phyloP scores from a whole-genome alignment of 176 grass and related monocot genomes.

The Secale cereale region DNA sequence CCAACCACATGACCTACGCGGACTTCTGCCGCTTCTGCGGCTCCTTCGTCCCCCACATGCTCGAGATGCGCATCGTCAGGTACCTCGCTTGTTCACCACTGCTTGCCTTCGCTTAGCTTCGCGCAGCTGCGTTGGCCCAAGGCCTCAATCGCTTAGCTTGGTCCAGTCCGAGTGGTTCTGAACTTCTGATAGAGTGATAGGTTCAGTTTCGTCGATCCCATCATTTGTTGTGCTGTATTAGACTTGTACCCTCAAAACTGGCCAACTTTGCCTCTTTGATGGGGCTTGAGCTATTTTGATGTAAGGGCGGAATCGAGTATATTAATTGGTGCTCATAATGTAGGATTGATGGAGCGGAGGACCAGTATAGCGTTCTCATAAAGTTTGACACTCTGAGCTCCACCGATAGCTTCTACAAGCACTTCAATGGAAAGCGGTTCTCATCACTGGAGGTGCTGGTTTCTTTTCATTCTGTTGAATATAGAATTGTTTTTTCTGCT shows the following conservation, averaged over 20 bases:
- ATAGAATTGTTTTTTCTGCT: neutral
- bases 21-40: conserved; percentile 90
- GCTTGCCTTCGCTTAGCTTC: neutral
- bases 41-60: conserved; percentile 64
- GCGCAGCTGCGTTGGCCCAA: neutral
- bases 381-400: conserved; percentile 71
- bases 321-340: conserved; percentile 3
- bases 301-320: neutral
- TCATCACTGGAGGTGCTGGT: conserved; percentile 73
- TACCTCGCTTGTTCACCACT: conserved; percentile 23
- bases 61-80: conserved; percentile 97
- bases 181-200: neutral
- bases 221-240: neutral
- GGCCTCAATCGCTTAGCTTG: neutral
- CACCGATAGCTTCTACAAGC: conserved; percentile 72
- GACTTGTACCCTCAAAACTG: neutral
- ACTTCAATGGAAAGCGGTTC: conserved; percentile 75
- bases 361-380: conserved; percentile 87
- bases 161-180: neutral
- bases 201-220: neutral
- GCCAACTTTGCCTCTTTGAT: neutral
- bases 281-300: neutral
- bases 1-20: conserved; percentile 92
- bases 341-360: conserved; percentile 77
- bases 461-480: conserved; percentile 21